These are phyloP conservation scores for Cercospora janseana DNA, from an alignment of 2,329 filamentous ascomycete genomes.

Conservation along the genomic window DNA sequence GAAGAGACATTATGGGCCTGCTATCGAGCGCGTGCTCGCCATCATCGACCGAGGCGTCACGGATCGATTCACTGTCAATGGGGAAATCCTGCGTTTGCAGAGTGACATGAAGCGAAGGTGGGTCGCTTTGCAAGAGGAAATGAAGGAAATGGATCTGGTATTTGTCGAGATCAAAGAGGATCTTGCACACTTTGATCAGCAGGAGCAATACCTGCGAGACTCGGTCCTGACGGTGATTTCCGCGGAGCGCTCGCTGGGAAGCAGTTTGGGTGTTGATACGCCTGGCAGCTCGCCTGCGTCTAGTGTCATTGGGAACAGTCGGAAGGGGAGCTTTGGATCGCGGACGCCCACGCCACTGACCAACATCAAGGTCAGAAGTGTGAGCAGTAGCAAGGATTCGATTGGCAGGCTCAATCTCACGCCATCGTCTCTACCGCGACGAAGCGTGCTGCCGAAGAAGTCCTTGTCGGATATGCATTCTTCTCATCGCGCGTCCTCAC, in stretches of 20 bases:
- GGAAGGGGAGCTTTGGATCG: conserved; percentile 50
- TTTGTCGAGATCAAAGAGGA: conserved; percentile 65
- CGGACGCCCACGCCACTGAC: conserved; percentile 43
- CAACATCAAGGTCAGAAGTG: conserved; percentile 28
- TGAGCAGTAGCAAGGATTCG: conserved; percentile 18
- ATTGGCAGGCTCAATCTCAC: conserved; percentile 19
- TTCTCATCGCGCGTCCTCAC: conserved; percentile 26
- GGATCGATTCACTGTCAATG: conserved; percentile 93
- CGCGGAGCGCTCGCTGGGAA: conserved; percentile 70
- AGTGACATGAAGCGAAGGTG: conserved; percentile 82
- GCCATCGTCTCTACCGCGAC: conserved; percentile 23
- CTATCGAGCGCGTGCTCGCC: conserved; percentile 83
- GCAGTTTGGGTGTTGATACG: conserved; percentile 61
- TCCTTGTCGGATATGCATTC: conserved; percentile 22
- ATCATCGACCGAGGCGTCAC: conserved; percentile 96
- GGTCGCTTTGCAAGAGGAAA: conserved; percentile 71
- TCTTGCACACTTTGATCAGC: conserved; percentile 40
- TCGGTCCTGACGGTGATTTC: conserved; percentile 91
- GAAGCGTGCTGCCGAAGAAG: conserved; percentile 22
- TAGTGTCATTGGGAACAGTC: conserved; percentile 57
- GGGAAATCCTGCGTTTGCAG: conserved; percentile 84
- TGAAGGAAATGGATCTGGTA: conserved; percentile 70
- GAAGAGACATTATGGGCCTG: conserved; percentile 88
- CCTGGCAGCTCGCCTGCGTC: conserved; percentile 64
- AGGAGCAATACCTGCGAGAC: conserved; percentile 76